Evolutionary conservation across 129 eudicot genomes (phyloP), one percentile per base, ranked within the genome.

Genomic region (Deinandra increscens): DNA sequence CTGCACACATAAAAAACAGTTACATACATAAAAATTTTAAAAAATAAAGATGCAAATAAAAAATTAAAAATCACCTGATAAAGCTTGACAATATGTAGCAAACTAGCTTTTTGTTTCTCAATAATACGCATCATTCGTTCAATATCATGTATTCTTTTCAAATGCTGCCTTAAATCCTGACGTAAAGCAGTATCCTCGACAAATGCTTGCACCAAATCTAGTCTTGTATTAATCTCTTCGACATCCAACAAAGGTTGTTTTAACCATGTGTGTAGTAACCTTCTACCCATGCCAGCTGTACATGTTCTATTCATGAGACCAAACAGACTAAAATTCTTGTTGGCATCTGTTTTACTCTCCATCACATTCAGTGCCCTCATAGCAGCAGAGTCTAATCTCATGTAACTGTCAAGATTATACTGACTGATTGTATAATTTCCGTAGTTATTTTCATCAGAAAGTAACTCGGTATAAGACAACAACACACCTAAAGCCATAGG

Each of bases 371-470:
- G 68, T 45, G 98, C 98, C 84, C 85, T 80, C 92, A 93, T 83
- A 37, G 98, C 99, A 73, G 99, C 99, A 78, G 99, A 89, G 75
- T 93, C 97, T 79, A 93, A 78, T 75, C 99, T 87, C 99, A 93
- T 93, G 78, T 71, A 93, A 77, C 78, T 89, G 73, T 83, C 79
- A 60, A 93, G 95, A 64, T 77, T 83, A 59, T 83, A 93, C 72
- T 80, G 85, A 29, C 63, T 44, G 66, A 93, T 71, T 18, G 45
- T 78, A 68, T 77, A 93, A 69, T 80, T 89, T 55, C 84, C 92
- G 66, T 93, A 89, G 60, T 85, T 93, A 71, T 75, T 85, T 78
- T 89, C 97, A 78, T 93, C 99, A 12, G 93, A 69, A 68, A 93
- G 97, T 74, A 93, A 82, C 31, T 93, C 97, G 17, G 92, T 84